Evolutionary conservation across 2,329 filamentous ascomycete species (phyloP).

Genomic region (Fusarium equiseti): DNA sequence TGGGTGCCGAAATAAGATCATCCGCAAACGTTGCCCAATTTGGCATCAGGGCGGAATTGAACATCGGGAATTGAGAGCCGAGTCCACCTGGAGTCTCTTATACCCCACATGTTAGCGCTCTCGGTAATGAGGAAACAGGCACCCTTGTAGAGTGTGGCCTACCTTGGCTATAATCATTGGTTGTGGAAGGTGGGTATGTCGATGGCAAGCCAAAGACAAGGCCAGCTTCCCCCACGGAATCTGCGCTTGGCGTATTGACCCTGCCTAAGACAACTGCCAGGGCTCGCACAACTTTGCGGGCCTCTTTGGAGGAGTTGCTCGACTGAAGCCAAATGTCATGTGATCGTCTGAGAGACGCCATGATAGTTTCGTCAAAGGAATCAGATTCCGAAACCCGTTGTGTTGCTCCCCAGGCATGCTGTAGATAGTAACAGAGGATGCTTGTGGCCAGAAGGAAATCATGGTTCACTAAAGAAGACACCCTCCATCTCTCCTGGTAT

Average conservation of each 20-base stretch:
- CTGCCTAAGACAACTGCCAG: not conserved
- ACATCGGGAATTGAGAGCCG: not conserved
- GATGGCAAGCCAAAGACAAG: not conserved
- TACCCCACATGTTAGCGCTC: not conserved
- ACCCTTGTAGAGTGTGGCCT: not conserved
- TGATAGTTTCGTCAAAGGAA: not conserved
- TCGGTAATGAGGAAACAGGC: not conserved
- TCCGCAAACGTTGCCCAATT: conserved; percentile 13
- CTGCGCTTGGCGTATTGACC: not conserved
- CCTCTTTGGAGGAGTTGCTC: not conserved
- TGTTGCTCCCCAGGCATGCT: not conserved
- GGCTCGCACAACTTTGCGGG: conserved; percentile 9
- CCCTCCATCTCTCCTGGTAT: conserved; percentile 16
- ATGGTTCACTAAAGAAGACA: conserved; percentile 9
- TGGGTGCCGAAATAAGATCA: not conserved
- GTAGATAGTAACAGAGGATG: conserved; percentile 6
- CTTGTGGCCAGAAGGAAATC: conserved; percentile 7
- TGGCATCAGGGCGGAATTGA: not conserved
- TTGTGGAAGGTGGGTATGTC: not conserved
- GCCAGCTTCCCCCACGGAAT: not conserved
- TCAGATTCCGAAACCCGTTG: not conserved
- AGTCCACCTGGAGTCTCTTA: not conserved
- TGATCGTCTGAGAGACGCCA: not conserved
- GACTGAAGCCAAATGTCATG: conserved; percentile 16
- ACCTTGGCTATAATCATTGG: not conserved